Evolutionary conservation across 2,329 filamentous ascomycete species (phyloP).

Genomic region (Cladosporium velox): DNA sequence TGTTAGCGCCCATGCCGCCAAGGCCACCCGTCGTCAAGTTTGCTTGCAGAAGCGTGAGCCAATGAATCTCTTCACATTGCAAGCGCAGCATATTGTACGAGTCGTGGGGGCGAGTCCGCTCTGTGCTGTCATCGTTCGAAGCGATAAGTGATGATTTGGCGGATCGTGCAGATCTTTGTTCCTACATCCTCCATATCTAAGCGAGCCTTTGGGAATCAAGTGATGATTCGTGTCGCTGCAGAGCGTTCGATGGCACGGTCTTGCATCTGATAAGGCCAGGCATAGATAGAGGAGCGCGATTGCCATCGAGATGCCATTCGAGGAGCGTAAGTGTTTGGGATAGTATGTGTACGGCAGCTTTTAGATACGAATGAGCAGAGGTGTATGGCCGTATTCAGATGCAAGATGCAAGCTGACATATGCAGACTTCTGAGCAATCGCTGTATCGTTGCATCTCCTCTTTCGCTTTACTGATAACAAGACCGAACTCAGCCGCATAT

Average conservation of each 20-base stretch:
- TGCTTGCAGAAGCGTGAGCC: background rate
- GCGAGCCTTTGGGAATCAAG: background rate
- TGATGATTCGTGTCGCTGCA: background rate
- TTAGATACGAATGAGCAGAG: background rate
- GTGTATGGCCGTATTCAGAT: too few species aligned
- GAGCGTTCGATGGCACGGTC: background rate
- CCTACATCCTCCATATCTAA: background rate
- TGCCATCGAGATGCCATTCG: background rate
- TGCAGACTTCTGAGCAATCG: background rate
- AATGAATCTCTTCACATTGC: conserved; percentile 6
- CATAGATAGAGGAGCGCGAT: background rate
- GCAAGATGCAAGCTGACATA: background rate
- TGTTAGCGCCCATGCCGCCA: conserved; percentile 15
- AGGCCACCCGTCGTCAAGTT: conserved; percentile 8
- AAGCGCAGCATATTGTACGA: background rate
- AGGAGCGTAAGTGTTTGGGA: background rate
- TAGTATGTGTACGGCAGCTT: background rate
- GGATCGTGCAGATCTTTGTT: conserved; percentile 1
- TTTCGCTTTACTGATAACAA: background rate
- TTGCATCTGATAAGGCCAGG: background rate
- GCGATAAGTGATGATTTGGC: background rate
- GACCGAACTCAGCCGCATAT: background rate
- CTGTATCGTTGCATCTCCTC: background rate
- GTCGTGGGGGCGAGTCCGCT: background rate
- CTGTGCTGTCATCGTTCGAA: conserved; percentile 13